Conservation (phyloP, 495 filamentous ascomycete species). For the Darksidea phi region DNA sequence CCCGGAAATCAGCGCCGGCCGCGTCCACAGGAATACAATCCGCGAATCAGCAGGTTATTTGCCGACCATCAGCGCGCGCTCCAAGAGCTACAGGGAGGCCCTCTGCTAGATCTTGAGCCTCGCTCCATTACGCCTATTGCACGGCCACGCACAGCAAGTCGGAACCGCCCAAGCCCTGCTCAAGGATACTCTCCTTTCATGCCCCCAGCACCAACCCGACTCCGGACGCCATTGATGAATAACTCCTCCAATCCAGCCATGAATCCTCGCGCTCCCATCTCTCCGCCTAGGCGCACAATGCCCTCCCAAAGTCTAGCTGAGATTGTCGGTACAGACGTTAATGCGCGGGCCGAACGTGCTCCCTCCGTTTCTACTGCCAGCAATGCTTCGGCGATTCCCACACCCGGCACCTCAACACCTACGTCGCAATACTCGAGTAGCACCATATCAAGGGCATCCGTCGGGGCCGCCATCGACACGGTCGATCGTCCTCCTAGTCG, state of each 20-base stretch:
- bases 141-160: conserved; percentile 37
- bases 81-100: conserved; percentile 22
- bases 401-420: conserved; percentile 18
- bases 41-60: conserved; percentile 40
- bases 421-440: conserved; percentile 18
- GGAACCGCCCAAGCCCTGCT: conserved; percentile 35
- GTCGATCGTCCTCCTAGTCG: conserved; percentile 34
- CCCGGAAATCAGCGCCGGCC: conserved; percentile 10
- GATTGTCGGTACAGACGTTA: not conserved
- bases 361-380: conserved; percentile 15
- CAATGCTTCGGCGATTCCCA: conserved; percentile 13
- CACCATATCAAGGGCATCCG: conserved; percentile 17
- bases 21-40: conserved; percentile 36
- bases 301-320: not conserved
- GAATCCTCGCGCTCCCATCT: conserved; percentile 10
- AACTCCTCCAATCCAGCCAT: conserved; percentile 23
- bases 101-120: conserved; percentile 30
- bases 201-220: conserved; percentile 20
- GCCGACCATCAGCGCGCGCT: conserved; percentile 35
- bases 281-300: conserved; percentile 13
- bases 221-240: conserved; percentile 30
- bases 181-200: conserved; percentile 26
- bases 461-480: conserved; percentile 25
- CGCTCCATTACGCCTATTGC: conserved; percentile 37
- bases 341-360: conserved; percentile 17